Evolutionary conservation across 2,329 filamentous ascomycete species (phyloP), one percentile per base, ranked within the genome.

Genomic region (Aspergillus sp.): DNA sequence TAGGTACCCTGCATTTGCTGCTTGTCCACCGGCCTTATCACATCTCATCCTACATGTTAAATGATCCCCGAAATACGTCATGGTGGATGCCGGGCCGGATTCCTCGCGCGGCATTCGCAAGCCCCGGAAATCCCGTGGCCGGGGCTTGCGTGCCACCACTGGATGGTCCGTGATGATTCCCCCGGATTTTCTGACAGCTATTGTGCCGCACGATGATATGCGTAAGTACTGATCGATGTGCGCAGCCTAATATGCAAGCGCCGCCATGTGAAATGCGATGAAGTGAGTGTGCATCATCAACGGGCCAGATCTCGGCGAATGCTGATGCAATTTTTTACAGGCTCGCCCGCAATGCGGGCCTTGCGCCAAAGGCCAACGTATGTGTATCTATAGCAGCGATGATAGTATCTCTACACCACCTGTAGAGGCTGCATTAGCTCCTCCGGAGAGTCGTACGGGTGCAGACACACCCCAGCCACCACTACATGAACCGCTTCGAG

Each of bases 221-320:
- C 39, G 7, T 40, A 19, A 6, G 28, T 8, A 8, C n/a, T 41
- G 26, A 36, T 19, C 26, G 34, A 36, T 19, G n/a, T n/a, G 8
- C 41, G 36, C 33, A 62, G 59, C 44, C 45, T 60, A 12, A 49
- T 57, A 29, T 62, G 60, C 52, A 62, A 61, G 41, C 52, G 52
- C 19, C 53, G 60, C 10, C 60, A 62, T 44, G 58, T 63, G 30
- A 63, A 63, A 43, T 63, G 60, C 29, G 60, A 62, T 35, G 60
- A 62, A 43, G 57, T 56, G 48, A 32, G 52, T 43, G 39, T 42
- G 30, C 12, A 29, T 43, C 5, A 4, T 19, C 12, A 28, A 28
- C 1, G 19, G 19, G 19, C 19, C 19, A 19, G 19, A 19, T 19
- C 19, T 19, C 19, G 19, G 1, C 19, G 19, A 19, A 19, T 19